These are phyloP conservation scores for Taphrina sp. DNA, from an alignment of 1,139 yeast genomes.

Conservation along the genomic window DNA sequence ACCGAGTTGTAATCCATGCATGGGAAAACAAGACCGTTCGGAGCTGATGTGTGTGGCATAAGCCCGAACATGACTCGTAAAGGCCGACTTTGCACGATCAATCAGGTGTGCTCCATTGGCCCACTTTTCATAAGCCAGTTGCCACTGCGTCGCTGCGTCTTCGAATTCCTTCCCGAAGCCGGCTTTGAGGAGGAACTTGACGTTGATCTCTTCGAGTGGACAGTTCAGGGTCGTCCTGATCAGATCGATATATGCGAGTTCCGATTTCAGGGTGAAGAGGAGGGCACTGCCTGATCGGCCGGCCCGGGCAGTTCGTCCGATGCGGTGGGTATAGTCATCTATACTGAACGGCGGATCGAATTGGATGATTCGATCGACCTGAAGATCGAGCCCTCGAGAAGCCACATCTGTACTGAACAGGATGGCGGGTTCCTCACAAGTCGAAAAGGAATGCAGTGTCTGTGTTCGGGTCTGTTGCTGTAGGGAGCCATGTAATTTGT, in stretches of 20 bases:
- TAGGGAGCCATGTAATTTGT: constrained; percentile 85
- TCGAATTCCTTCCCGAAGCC: constrained; percentile 79
- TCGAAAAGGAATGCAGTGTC: constrained; percentile 67
- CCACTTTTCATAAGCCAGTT: constrained; percentile 84
- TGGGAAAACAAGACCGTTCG: constrained; percentile 76
- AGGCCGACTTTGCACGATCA: constrained; percentile 69
- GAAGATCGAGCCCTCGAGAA: constrained; percentile 89
- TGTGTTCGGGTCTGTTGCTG: constrained; percentile 77
- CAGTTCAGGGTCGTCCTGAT: constrained; percentile 11
- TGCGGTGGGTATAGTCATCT: constrained; percentile 90
- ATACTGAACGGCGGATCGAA: constrained; percentile 87
- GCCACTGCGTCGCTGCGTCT: constrained; percentile 95
- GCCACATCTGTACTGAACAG: constrained; percentile 88
- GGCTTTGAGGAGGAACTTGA: constrained; percentile 45
- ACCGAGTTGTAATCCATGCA: constrained; percentile 81
- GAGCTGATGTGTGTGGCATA: constrained; percentile 89
- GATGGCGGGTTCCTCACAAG: constrained; percentile 50
- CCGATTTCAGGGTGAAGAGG: constrained; percentile 83
- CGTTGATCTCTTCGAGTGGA: constrained; percentile 10
- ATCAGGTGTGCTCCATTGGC: constrained; percentile 55
- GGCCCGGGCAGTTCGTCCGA: constrained; percentile 97
- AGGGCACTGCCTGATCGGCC: constrained; percentile 71
- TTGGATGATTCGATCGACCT: constrained; percentile 74
- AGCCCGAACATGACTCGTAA: constrained; percentile 86
- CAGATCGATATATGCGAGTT: constrained; percentile 65